Conservation (phyloP, 768 basidiomycete species). For the Lactarius akahatsu region DNA sequence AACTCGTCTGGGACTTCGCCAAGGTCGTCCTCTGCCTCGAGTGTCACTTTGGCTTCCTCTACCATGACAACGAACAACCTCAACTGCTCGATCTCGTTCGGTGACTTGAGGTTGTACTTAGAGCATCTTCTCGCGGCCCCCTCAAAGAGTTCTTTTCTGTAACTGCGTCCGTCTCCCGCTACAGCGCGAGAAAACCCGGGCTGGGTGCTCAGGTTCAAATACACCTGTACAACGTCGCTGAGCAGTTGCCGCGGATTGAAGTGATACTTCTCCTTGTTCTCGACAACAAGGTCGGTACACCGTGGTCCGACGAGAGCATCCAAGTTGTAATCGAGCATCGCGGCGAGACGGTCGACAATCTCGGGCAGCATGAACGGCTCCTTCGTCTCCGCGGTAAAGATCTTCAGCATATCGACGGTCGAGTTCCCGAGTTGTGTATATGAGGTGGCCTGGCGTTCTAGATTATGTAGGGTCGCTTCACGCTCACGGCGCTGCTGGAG, state of each 20-base stretch:
- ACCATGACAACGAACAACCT: slow-evolving; percentile 73
- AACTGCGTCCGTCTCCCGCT: slow-evolving; percentile 93
- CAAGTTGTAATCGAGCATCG: slow-evolving; percentile 95
- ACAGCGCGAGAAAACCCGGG: slow-evolving; percentile 80
- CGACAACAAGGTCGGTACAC: slow-evolving; percentile 81
- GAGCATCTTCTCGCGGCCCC: slow-evolving; percentile 66
- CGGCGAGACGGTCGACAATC: slow-evolving; percentile 92
- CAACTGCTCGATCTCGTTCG: slow-evolving; percentile 71
- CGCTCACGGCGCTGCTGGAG: slow-evolving; percentile 79
- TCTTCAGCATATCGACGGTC: slow-evolving; percentile 86
- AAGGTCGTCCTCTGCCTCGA: slow-evolving; percentile 88
- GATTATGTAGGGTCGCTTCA: slow-evolving; percentile 68
- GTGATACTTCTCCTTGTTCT: slow-evolving; percentile 82
- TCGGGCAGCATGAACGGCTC: slow-evolving; percentile 94
- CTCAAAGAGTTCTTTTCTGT: slow-evolving; percentile 80
- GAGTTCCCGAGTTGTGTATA: slow-evolving; percentile 86
- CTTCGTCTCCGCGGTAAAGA: slow-evolving; percentile 90
- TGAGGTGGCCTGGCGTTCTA: slow-evolving; percentile 81
- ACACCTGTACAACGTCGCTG: slow-evolving; percentile 86
- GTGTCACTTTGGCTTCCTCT: slow-evolving; percentile 73
- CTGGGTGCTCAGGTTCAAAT: slow-evolving; percentile 81
- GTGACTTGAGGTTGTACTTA: slow-evolving; percentile 65
- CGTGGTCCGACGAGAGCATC: slow-evolving; percentile 85
- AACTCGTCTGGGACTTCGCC: slow-evolving; percentile 96
- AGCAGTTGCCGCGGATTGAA: slow-evolving; percentile 84